Conservation (phyloP, 2,329 filamentous ascomycete genomes). For the Diaporthe nobilis region DNA sequence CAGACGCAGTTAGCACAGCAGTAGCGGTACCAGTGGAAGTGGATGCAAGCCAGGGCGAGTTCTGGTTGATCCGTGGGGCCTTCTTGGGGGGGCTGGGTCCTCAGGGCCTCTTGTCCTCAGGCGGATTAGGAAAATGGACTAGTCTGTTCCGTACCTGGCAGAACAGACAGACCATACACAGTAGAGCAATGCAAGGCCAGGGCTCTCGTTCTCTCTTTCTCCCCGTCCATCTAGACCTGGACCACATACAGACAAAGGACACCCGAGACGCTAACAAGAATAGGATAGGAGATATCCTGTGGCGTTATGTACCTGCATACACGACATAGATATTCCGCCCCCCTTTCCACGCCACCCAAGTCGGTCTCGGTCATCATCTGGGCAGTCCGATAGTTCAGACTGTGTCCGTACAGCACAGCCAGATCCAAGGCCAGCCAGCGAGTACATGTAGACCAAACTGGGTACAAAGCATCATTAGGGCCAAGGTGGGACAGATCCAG, state of each 20-base stretch:
- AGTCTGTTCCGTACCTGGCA: neutral
- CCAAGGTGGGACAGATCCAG: conserved; percentile 8
- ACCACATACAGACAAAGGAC: neutral
- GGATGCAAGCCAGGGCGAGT: neutral
- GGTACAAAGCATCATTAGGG: neutral
- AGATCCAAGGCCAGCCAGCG: neutral
- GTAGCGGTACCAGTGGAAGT: neutral
- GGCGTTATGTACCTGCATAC: too few species aligned
- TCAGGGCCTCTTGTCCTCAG: neutral
- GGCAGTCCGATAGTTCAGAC: neutral
- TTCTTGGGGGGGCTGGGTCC: neutral
- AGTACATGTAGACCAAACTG: neutral
- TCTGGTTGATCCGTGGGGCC: neutral
- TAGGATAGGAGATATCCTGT: neutral
- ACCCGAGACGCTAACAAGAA: neutral
- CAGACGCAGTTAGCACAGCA: neutral
- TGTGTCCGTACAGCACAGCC: neutral
- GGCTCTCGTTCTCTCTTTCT: neutral
- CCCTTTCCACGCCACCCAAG: neutral
- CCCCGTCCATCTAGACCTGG: neutral
- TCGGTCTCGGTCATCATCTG: neutral
- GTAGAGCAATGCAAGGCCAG: neutral
- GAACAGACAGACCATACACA: too few species aligned
- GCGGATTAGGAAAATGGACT: neutral
- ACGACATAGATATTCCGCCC: neutral